phyloP scores from a whole-genome alignment of 345 rosid species.

The Gossypium raimondii region DNA sequence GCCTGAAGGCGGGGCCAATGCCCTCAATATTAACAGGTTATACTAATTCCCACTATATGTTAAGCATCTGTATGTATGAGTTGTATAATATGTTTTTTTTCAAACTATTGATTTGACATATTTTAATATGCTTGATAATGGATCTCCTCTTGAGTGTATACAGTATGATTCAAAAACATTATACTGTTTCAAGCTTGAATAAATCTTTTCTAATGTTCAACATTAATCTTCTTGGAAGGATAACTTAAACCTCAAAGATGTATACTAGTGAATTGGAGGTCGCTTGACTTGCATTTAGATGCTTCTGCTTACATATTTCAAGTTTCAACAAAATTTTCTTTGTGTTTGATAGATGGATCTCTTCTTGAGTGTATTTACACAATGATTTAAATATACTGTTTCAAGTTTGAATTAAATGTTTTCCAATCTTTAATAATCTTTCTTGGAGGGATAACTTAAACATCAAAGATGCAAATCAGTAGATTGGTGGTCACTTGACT shows the following conservation, averaged over 20 bases:
- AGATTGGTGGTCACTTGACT: not conserved
- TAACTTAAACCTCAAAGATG: not conserved
- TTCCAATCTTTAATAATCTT: not conserved
- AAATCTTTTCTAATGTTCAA: conserved; percentile 2
- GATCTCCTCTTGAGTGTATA: not conserved
- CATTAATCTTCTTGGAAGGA: conserved; percentile 2
- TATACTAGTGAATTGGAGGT: not conserved
- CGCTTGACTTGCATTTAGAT: not conserved
- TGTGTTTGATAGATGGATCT: too few relatives aligned
- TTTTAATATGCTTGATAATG: not conserved
- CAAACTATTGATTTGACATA: not conserved
- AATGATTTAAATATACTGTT: not conserved
- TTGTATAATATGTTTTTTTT: not conserved
- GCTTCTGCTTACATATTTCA: not conserved
- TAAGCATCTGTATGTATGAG: not conserved
- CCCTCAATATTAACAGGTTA: conserved; percentile 2
- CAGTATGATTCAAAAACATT: not conserved
- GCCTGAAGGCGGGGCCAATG: not conserved
- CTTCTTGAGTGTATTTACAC: too few relatives aligned
- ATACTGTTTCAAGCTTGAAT: not conserved
- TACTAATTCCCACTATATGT: not conserved
- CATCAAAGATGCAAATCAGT: not conserved
- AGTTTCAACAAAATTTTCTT: too few relatives aligned
- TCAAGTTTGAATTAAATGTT: not conserved
- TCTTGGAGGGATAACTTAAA: not conserved